A percentile compares a stretch with the other conserved stretches of the same genome.
Evolutionary conservation across 2,329 filamentous ascomycete genomes (phyloP).

Genomic region (Ambrosiella beaveri): DNA sequence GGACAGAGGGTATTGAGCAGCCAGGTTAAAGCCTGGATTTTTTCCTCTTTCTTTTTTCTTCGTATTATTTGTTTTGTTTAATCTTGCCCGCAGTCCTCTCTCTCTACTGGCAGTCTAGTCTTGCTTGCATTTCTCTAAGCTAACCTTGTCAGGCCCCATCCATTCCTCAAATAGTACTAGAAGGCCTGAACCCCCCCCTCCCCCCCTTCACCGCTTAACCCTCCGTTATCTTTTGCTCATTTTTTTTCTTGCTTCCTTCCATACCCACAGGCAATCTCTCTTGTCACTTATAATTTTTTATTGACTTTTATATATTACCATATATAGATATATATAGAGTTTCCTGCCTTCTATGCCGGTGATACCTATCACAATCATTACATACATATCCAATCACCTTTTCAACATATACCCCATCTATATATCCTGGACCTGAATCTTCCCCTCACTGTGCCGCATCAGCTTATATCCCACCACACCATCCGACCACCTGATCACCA

Average conservation of each 20-base stretch:
- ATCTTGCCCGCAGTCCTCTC: not conserved
- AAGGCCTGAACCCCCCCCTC: not conserved
- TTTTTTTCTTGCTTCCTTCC: constrained; percentile 5
- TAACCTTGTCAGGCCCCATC: not conserved
- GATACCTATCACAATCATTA: not conserved
- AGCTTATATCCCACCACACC: not conserved
- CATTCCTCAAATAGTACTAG: constrained; percentile 1
- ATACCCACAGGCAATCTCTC: constrained; percentile 1
- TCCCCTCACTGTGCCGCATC: not conserved
- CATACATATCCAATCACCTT: not conserved
- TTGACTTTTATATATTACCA: not conserved
- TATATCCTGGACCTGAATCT: not conserved
- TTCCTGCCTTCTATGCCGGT: too few relatives aligned
- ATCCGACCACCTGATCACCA: not conserved
- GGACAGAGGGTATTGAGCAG: too few relatives aligned
- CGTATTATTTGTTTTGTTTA: not conserved
- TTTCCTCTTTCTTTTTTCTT: not conserved
- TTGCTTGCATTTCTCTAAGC: not conserved
- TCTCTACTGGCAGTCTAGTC: not conserved
- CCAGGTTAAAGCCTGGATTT: too few relatives aligned
- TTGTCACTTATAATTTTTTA: not conserved
- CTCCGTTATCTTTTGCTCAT: constrained; percentile 2
- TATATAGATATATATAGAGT: not conserved
- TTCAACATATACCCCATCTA: not conserved
- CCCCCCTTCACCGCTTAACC: constrained; percentile 9